Evolutionary conservation across 2,329 filamentous ascomycete genomes (phyloP).

Genomic region (Aspergillus fructus): DNA sequence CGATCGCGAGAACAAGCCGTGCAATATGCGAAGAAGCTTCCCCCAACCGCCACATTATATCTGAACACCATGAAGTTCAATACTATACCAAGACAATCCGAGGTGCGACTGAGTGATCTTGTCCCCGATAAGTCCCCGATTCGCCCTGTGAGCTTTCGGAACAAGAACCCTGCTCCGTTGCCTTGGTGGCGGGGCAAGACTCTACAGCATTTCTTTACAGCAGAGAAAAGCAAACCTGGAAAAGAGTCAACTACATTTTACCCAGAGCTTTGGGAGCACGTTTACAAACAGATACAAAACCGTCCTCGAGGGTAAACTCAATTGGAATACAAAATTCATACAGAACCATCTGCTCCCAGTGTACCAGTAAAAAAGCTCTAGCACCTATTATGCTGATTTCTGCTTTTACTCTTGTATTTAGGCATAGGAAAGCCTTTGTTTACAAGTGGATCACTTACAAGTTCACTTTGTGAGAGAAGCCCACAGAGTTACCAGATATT

Average conservation of each 20-base stretch:
- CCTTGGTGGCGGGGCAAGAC: slow-evolving; percentile 40
- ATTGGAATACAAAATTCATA: neutral
- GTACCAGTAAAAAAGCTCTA: neutral
- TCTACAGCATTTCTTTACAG: slow-evolving; percentile 41
- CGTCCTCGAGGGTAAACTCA: slow-evolving; percentile 14
- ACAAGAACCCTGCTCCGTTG: slow-evolving; percentile 34
- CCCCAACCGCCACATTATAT: slow-evolving; percentile 43
- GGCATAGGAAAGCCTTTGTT: no score
- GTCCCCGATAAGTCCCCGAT: slow-evolving; percentile 33
- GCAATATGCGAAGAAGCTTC: slow-evolving; percentile 46
- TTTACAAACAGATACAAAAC: slow-evolving; percentile 41
- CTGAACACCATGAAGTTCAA: slow-evolving; percentile 49
- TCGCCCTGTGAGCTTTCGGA: slow-evolving; percentile 44
- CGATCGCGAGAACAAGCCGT: slow-evolving; percentile 52
- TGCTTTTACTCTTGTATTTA: neutral
- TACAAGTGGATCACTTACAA: neutral
- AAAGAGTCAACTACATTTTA: slow-evolving; percentile 39
- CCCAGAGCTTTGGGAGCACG: slow-evolving; percentile 45
- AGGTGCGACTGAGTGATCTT: slow-evolving; percentile 45
- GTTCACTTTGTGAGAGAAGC: neutral
- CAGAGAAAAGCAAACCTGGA: slow-evolving; percentile 38
- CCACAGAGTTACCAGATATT: neutral
- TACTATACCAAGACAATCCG: slow-evolving; percentile 42
- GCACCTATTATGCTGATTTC: neutral
- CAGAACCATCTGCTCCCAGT: neutral